Conservation (phyloP, 208 protist genomes). For the Spongospora subterranea region DNA sequence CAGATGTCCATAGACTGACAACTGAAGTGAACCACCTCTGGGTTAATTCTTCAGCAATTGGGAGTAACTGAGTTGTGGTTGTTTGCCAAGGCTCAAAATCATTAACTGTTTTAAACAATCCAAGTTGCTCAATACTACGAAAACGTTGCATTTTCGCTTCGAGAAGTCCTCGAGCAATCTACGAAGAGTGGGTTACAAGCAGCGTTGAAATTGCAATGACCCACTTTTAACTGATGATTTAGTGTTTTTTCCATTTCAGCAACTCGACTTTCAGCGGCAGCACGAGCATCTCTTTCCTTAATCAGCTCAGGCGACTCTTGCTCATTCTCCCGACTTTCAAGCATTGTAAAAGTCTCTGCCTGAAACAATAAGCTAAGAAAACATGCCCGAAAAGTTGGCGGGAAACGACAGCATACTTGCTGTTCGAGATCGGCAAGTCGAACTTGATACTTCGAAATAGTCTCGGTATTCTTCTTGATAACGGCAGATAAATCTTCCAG, state of each 20-base stretch:
- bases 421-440: constrained; percentile 19
- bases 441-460: background rate
- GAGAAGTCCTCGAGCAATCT: constrained; percentile 28
- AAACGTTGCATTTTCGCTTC: background rate
- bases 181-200: background rate
- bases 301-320: background rate
- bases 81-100: background rate
- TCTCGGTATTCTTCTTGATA: background rate
- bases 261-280: background rate
- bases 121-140: background rate
- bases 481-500: background rate
- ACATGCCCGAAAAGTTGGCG: background rate
- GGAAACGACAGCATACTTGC: background rate
- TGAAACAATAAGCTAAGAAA: background rate
- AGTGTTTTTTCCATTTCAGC: background rate
- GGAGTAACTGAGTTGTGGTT: background rate
- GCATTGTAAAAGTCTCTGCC: background rate
- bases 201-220: background rate
- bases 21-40: background rate
- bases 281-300: background rate
- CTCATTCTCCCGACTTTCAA: background rate
- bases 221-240: constrained; percentile 50
- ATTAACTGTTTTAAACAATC: background rate
- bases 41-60: background rate
- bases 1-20: background rate